phyloP scores from a whole-genome alignment of 352 stramenopile genomes.

The Pythium inflatum region DNA sequence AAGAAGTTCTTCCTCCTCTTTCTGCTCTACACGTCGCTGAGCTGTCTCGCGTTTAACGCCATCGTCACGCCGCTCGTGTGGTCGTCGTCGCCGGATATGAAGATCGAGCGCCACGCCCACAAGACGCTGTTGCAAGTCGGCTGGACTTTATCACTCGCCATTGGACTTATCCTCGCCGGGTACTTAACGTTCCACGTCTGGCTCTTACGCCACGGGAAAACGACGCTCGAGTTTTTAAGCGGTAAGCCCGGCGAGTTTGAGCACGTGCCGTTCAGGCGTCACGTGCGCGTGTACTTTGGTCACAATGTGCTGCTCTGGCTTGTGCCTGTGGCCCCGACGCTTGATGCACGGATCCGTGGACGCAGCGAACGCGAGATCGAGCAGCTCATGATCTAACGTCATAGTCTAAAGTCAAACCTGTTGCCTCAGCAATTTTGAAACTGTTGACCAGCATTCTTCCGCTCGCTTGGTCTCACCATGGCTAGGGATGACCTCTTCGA shows the following conservation, averaged over 20 bases:
- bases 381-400: conserved; percentile 47
- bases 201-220: conserved; percentile 63
- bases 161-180: conserved; percentile 61
- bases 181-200: conserved; percentile 83
- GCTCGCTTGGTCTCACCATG: no score
- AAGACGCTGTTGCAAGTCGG: conserved; percentile 46
- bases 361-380: conserved; percentile 36
- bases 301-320: conserved; percentile 54
- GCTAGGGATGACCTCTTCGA: no score
- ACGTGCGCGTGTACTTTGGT: conserved; percentile 74
- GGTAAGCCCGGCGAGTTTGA: conserved; percentile 55
- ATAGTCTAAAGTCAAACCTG: no score
- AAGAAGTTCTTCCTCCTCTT: conserved; percentile 88
- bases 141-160: conserved; percentile 53
- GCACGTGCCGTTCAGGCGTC: conserved; percentile 47
- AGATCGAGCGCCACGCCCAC: conserved; percentile 15
- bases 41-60: conserved; percentile 59
- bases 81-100: conserved; percentile 12
- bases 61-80: conserved; percentile 45
- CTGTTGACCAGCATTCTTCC: no score
- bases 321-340: conserved; percentile 53
- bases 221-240: conserved; percentile 78
- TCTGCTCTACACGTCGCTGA: conserved; percentile 72
- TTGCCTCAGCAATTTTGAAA: no score
- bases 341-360: conserved; percentile 22